These are phyloP conservation scores for Castanopsis chinensis DNA, from an alignment of 306 rosid genomes.

Conservation along the genomic window DNA sequence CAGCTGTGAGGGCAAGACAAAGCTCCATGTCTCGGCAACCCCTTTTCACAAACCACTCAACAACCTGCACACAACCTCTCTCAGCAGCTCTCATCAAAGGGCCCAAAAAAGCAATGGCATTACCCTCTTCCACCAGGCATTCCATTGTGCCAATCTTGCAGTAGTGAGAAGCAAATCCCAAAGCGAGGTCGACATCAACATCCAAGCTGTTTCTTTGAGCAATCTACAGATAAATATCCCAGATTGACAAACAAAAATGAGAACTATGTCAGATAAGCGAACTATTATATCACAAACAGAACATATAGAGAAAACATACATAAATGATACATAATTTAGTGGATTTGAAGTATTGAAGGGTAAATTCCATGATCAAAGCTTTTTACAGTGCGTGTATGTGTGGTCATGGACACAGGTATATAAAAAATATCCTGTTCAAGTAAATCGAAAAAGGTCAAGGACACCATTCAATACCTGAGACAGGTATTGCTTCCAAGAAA, in stretches of 20 bases:
- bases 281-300: background rate
- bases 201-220: conserved; percentile 90
- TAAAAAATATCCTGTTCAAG: background rate
- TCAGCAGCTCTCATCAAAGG: conserved; percentile 96
- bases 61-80: conserved; percentile 82
- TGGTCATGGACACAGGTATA: background rate
- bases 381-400: background rate
- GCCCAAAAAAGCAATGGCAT: conserved; percentile 80
- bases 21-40: conserved; percentile 92
- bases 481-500: background rate
- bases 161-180: conserved; percentile 93
- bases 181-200: conserved; percentile 83
- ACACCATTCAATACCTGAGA: background rate
- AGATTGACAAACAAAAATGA: conserved; percentile 21
- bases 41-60: conserved; percentile 88
- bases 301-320: background rate
- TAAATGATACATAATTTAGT: background rate
- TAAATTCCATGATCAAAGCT: background rate
- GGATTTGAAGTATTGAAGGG: background rate
- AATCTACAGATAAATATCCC: conserved; percentile 50
- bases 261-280: background rate
- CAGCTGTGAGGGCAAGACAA: conserved; percentile 91
- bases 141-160: conserved; percentile 88
- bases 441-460: background rate
- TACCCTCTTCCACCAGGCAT: conserved; percentile 91